Evolutionary conservation across 495 filamentous ascomycete genomes (phyloP).

Genomic region (Neurospora pannonica): DNA sequence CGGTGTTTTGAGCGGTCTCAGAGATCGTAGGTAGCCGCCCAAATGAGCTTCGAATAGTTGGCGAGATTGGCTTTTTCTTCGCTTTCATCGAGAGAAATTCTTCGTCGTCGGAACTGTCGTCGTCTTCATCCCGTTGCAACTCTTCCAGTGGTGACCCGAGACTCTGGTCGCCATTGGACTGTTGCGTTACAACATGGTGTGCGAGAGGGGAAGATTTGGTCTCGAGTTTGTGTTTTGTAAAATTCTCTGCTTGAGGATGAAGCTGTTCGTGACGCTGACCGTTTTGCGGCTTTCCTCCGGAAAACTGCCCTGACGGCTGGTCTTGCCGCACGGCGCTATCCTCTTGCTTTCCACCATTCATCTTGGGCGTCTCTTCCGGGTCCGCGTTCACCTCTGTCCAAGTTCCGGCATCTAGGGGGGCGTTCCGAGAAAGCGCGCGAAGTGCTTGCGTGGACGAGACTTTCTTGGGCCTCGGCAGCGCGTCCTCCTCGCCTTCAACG

Average conservation of each 20-base stretch:
- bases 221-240: not conserved
- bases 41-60: constrained; percentile 3
- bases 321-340: not conserved
- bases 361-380: constrained; percentile 24
- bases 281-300: not conserved
- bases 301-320: not conserved
- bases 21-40: constrained; percentile 4
- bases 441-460: constrained; percentile 37
- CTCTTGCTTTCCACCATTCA: constrained; percentile 9
- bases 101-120: constrained; percentile 15
- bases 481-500: constrained; percentile 30
- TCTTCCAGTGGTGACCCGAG: constrained; percentile 14
- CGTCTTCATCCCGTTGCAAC: constrained; percentile 16
- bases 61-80: constrained; percentile 12
- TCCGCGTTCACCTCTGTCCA: constrained; percentile 34
- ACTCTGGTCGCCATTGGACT: not conserved
- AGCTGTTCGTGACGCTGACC: not conserved
- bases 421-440: constrained; percentile 30
- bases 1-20: constrained; percentile 3
- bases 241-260: not conserved
- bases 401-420: constrained; percentile 32
- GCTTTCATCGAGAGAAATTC: constrained; percentile 24
- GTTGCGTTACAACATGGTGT: not conserved
- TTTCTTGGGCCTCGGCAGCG: constrained; percentile 32
- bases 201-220: not conserved